Conservation (phyloP, 1,284 basidiomycete genomes). For the Termitomyces sp. region DNA sequence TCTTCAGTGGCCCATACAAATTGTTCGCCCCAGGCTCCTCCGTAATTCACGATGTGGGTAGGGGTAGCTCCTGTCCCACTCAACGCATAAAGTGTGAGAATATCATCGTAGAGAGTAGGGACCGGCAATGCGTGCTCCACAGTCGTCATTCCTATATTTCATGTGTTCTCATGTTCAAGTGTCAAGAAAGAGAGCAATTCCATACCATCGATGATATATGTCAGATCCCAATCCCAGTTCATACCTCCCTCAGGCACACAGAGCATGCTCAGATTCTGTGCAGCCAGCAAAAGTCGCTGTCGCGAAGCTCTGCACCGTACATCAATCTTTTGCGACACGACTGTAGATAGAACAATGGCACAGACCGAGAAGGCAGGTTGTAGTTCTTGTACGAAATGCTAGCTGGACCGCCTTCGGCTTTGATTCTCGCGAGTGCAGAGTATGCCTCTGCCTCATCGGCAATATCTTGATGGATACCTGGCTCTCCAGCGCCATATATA, state of each 20-base stretch:
- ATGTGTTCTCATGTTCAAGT: background rate
- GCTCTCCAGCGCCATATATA: slow-evolving; percentile 57
- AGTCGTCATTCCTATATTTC: slow-evolving; percentile 65
- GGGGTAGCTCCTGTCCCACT: slow-evolving; percentile 72
- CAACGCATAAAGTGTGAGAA: slow-evolving; percentile 51
- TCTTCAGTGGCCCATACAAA: slow-evolving; percentile 62
- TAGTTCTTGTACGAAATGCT: slow-evolving; percentile 76
- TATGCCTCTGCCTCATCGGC: slow-evolving; percentile 55
- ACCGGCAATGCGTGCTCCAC: slow-evolving; percentile 69
- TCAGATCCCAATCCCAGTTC: slow-evolving; percentile 73
- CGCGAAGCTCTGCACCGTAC: slow-evolving; percentile 50
- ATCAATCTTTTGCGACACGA: background rate
- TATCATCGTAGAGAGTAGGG: slow-evolving; percentile 62
- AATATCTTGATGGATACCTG: slow-evolving; percentile 57
- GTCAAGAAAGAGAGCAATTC: background rate
- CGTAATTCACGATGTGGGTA: slow-evolving; percentile 71
- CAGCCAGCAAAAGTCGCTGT: slow-evolving; percentile 58
- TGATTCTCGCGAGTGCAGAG: slow-evolving; percentile 61
- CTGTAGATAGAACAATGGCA: slow-evolving; percentile 10
- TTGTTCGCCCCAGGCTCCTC: slow-evolving; percentile 62
- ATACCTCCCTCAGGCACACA: slow-evolving; percentile 74
- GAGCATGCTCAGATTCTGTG: slow-evolving; percentile 59
- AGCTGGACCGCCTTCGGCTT: slow-evolving; percentile 63
- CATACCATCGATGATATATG: slow-evolving; percentile 67
- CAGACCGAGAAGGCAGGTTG: slow-evolving; percentile 57